Evolutionary conservation across 805 yeast genomes (phyloP).

Genomic region (Lachancea sp.): DNA sequence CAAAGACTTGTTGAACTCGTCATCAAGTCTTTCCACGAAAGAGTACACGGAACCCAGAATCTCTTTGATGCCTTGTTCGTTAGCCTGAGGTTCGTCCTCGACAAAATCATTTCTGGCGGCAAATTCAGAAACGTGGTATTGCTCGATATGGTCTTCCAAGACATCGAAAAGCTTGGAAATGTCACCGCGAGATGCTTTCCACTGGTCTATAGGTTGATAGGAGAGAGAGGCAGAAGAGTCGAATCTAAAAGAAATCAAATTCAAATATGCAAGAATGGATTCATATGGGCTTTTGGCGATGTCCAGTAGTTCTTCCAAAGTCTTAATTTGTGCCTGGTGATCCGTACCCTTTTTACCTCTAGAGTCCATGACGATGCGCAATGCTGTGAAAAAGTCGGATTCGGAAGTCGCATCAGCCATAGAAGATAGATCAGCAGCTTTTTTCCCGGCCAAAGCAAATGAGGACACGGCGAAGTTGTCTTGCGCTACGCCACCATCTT

Average conservation of each 20-base stretch:
- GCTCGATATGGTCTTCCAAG: conserved; percentile 52
- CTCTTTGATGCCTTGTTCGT: conserved; percentile 57
- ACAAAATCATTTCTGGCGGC: conserved; percentile 68
- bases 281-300: conserved; percentile 62
- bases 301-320: conserved; percentile 54
- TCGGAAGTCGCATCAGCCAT: conserved; percentile 32
- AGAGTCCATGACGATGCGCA: conserved; percentile 71
- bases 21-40: conserved; percentile 87
- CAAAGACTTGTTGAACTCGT: conserved; percentile 83
- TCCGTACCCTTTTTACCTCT: conserved; percentile 96
- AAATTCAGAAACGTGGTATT: conserved; percentile 68
- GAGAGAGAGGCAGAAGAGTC: conserved; percentile 65
- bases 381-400: conserved; percentile 58
- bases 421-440: conserved; percentile 26
- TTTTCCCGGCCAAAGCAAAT: conserved; percentile 31
- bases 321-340: conserved; percentile 64
- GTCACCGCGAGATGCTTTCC: conserved; percentile 67
- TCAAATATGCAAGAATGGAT: conserved; percentile 65
- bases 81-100: conserved; percentile 63
- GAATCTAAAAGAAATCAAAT: conserved; percentile 81
- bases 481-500: conserved; percentile 25
- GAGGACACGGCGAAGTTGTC: conserved; percentile 30
- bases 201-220: conserved; percentile 71
- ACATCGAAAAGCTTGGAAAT: conserved; percentile 56
- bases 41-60: conserved; percentile 82